phyloP scores from a whole-genome alignment of 129 eudicot species.

The Helianthus tuberosus region DNA sequence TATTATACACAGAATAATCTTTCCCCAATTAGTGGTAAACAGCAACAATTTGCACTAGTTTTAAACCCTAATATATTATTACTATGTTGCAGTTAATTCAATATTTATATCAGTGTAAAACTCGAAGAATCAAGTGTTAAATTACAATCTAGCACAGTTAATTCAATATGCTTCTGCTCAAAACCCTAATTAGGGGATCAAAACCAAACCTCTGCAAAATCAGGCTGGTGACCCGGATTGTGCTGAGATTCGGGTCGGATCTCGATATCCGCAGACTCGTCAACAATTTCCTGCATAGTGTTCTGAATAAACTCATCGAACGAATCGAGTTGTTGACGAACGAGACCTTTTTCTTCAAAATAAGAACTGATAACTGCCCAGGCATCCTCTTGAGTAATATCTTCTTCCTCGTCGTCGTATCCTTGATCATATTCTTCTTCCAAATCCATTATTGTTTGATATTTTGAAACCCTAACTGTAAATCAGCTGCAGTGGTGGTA shows the following conservation, averaged over 20 bases:
- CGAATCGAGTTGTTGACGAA: constrained; percentile 83
- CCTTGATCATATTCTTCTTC: constrained; percentile 51
- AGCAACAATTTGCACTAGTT: too few relatives aligned
- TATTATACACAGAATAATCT: too few relatives aligned
- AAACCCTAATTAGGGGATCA: constrained; percentile 15
- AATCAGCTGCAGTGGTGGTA: neutral
- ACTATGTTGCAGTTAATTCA: too few relatives aligned
- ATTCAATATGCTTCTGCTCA: neutral
- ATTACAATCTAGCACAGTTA: too few relatives aligned
- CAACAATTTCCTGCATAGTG: constrained; percentile 95
- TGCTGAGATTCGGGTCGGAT: constrained; percentile 95
- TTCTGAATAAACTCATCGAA: constrained; percentile 93
- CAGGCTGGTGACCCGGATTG: constrained; percentile 84
- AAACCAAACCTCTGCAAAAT: constrained; percentile 72
- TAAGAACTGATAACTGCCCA: constrained; percentile 91
- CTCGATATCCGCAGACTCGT: constrained; percentile 88
- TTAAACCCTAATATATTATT: too few relatives aligned
- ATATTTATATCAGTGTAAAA: too few relatives aligned
- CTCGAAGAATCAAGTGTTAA: too few relatives aligned
- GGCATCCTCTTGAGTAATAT: constrained; percentile 90
- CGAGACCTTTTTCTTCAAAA: constrained; percentile 88
- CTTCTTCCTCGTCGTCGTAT: constrained; percentile 58
- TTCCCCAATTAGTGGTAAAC: too few relatives aligned
- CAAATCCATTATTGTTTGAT: constrained; percentile 40
- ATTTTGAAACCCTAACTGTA: neutral